These are phyloP conservation scores for Metarhizium robertsii DNA, from an alignment of 2,329 filamentous ascomycete species.

Conservation along the genomic window DNA sequence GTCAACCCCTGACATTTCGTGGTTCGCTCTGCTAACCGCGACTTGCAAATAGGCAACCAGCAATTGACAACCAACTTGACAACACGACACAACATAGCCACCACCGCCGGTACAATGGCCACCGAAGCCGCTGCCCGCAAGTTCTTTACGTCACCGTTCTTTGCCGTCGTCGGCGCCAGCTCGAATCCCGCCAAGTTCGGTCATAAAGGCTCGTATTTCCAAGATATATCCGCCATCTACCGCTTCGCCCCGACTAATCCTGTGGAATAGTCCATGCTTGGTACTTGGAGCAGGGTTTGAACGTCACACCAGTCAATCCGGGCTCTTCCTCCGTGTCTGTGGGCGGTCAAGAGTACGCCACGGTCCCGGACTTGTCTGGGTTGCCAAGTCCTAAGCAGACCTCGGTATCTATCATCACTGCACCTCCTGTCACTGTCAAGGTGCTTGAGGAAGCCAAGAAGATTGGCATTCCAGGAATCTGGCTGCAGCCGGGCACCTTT, in stretches of 20 bases:
- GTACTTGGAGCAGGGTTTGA: constrained; percentile 71
- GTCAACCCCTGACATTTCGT: background rate
- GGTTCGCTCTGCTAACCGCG: background rate
- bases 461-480: constrained; percentile 65
- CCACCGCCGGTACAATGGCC: constrained; percentile 31
- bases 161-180: constrained; percentile 85
- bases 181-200: constrained; percentile 80
- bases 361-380: constrained; percentile 54
- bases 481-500: constrained; percentile 86
- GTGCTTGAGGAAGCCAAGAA: constrained; percentile 70
- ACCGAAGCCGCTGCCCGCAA: constrained; percentile 63
- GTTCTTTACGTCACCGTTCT: constrained; percentile 73
- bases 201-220: constrained; percentile 58
- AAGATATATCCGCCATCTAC: background rate
- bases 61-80: background rate
- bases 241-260: background rate
- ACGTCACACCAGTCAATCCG: constrained; percentile 79
- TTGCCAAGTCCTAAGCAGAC: constrained; percentile 61
- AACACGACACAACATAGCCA: background rate
- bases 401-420: constrained; percentile 78
- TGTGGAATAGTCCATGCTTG: constrained; percentile 67
- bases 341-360: constrained; percentile 44
- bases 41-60: background rate
- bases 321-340: constrained; percentile 55
- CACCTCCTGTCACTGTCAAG: constrained; percentile 64